A percentile compares a stretch with the other conserved stretches of the same genome.
Evolutionary conservation across 345 rosid genomes (phyloP).

Genomic region (Boechera divaricarpa): DNA sequence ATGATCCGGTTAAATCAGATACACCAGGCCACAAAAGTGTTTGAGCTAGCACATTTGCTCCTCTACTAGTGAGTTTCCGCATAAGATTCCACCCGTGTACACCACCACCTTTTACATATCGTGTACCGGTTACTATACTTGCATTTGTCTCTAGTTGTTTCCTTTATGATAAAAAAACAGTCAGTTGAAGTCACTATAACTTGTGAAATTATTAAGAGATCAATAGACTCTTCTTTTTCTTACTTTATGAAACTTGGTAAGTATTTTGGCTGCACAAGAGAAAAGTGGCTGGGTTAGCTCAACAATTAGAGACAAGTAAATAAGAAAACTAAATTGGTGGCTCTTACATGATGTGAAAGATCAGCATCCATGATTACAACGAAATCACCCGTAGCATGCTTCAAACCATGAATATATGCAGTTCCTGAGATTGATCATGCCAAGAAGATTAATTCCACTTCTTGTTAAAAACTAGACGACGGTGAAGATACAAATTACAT

Average conservation of each 20-base stretch:
- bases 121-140: conserved; percentile 90
- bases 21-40: conserved; percentile 98
- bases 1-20: conserved; percentile 94
- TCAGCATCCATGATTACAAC: conserved; percentile 99
- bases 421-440: conserved; percentile 63
- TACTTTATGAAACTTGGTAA: conserved; percentile 92
- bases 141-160: conserved; percentile 92
- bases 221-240: conserved; percentile 47
- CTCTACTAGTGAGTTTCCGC: conserved; percentile 97
- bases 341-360: conserved; percentile 96
- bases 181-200: background rate
- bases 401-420: conserved; percentile 88
- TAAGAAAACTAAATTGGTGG: background rate
- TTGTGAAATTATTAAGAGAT: conserved; percentile 1
- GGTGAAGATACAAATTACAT: conserved; percentile 34
- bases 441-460: conserved; percentile 24
- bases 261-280: conserved; percentile 88
- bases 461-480: background rate
- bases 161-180: conserved; percentile 45
- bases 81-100: conserved; percentile 98
- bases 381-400: conserved; percentile 90
- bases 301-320: conserved; percentile 15
- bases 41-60: conserved; percentile 97
- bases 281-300: conserved; percentile 22
- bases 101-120: conserved; percentile 88